Evolutionary conservation across 208 protist genomes (phyloP), one percentile per base, ranked within the genome.

Genomic region (Acanthamoeba polyphaga): DNA sequence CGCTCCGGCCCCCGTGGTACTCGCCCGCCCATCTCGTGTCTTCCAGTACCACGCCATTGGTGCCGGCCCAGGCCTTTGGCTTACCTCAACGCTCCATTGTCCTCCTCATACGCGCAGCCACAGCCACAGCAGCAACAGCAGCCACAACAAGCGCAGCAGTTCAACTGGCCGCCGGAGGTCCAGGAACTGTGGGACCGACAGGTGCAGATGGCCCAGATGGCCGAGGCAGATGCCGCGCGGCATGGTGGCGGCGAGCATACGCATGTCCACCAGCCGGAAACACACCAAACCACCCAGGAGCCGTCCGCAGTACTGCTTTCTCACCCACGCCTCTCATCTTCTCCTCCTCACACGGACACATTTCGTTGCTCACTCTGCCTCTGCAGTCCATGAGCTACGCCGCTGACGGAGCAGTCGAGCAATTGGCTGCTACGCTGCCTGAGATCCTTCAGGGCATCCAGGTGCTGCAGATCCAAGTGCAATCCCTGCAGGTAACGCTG

Each of bases 391-490:
- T 1, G 60, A 15, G 29, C 24, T 66, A 66, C 7, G 76, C 27
- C 43, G 38, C 19, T 8, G 38, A n/a, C 22, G 38, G n/a, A 34
- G 8, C 38, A 10, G 22, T 27, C 38, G 72, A 29, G 43, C n/a
- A 58, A 53, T 24, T 58, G 76, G 38, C 76, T 12, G 22, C 49
- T 15, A n/a, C 32, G 46, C 46, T 60, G 46, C 38, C 76, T 9
- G 76, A 85, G 49, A 49, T 58, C 43, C 38, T 85, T 19, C 76
- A 85, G 76, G 46, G 38, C 24, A 49, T 85, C 5, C 76, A 85
- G 76, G 49, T 85, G 27, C 76, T 85, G 8, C 76, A 85, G 76
- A 85, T 85, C 43, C 76, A 85, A 53, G 29, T 85, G 1, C 46
- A 49, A 34, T 10, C 38, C 13, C 43, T 85, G 12, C 76, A 85